Base-by-base conservation (phyloP, 73 alveolate species). In the Paramecium octaurelia region DNA sequence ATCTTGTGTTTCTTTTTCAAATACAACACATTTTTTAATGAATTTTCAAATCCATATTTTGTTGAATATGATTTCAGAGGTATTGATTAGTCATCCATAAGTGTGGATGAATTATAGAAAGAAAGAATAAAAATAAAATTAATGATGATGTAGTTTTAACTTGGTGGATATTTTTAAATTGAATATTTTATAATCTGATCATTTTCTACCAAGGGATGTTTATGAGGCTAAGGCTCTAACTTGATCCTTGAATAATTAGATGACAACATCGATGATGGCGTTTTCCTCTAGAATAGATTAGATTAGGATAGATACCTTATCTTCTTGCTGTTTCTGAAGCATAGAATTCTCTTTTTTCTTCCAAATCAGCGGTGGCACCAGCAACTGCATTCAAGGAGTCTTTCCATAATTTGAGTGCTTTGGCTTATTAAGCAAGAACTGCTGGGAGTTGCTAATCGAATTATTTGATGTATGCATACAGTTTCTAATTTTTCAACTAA, bases 331-430 rank as follows among this genome's bases (percentile, higher is more conserved):
- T 80, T 80, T 80, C 91, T 14, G 70, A 42, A 21, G 91, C 91
- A 80, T 80, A 80, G 76, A 80, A 80, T 80, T 80, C 70, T 80
- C 91, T 80, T 64, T 80, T 80, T 14, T 80, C 91, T 80, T 80
- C 91, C 48, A 80, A 80, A 46, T 80, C 91, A 11, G 36, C 70
- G 54, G 91, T 80, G 76, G 91, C 91, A 14, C 91, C 91, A 24
- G 91, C 91, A 80, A 80, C 91, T 80, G 91, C 75, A 42, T 80
- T 80, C 76, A 80, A 46, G 6, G 91, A 80, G 27, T 80, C 75
- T 35, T 80, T 43, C 91, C 91, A 80, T 80, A 80, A 42, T 80
- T 80, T 80, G 23, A 80, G 57, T 24, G 91, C 91, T 80, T 80
- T 80, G 6, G 91, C 91, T 80, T 80, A 80, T 80, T 42, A 35